phyloP scores from a whole-genome alignment of 805 yeast genomes.

The Groenewaldozyma salmanticensis region DNA sequence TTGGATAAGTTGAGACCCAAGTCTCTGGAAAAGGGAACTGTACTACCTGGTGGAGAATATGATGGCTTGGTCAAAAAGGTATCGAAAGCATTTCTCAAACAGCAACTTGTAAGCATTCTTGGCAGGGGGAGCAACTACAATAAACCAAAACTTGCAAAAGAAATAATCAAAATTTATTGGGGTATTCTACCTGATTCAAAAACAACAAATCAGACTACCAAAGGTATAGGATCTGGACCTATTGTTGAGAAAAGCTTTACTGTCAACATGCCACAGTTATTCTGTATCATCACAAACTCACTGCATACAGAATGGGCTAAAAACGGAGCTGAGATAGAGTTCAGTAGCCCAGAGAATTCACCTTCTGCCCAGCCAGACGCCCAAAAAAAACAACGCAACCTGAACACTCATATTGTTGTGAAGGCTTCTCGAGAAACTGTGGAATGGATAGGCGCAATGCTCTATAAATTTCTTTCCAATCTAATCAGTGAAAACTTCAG shows the following conservation, averaged over 20 bases:
- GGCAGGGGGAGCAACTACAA: neutral
- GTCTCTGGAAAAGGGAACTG: neutral
- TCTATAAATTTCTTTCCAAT: conserved; percentile 27
- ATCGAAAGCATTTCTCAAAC: neutral
- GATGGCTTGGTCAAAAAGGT: neutral
- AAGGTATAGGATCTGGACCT: too few species aligned
- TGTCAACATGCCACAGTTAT: conserved; percentile 32
- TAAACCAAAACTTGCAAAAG: neutral
- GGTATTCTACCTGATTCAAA: neutral
- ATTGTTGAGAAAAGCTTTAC: conserved; percentile 27
- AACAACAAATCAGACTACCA: neutral
- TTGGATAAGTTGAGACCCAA: neutral
- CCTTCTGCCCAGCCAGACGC: conserved; percentile 17
- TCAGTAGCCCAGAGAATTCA: conserved; percentile 28
- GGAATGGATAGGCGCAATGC: conserved; percentile 36
- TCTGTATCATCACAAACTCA: conserved; percentile 30
- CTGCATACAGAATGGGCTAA: conserved; percentile 33
- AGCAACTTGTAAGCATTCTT: neutral
- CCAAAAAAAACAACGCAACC: neutral
- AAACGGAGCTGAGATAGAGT: conserved; percentile 31
- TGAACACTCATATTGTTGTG: conserved; percentile 23
- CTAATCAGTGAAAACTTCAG: conserved; percentile 27
- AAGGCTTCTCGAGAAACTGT: conserved; percentile 35
- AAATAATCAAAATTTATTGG: neutral
- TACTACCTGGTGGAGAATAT: neutral